Percentiles rank a stretch among this genome's conserved stretches.
These are phyloP conservation scores for Spiromastix sp. DNA, from an alignment of 2,329 filamentous ascomycete genomes.

Conservation along the genomic window DNA sequence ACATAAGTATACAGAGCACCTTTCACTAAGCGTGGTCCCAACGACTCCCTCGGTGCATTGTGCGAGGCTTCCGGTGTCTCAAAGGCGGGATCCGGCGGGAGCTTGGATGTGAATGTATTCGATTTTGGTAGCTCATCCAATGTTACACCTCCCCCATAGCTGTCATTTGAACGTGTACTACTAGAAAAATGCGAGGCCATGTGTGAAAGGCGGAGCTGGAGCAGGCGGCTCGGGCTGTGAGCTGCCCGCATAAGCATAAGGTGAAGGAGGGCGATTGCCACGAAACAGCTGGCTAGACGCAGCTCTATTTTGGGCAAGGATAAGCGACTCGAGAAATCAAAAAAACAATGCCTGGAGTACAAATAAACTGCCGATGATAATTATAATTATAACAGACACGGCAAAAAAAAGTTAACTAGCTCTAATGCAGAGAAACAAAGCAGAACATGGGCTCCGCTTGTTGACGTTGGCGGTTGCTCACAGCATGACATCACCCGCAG, in stretches of 20 bases:
- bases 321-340: no score
- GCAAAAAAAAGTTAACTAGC: no score
- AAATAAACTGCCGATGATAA: no score
- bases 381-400: no score
- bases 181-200: conserved; percentile 12
- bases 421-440: no score
- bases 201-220: conserved; percentile 7
- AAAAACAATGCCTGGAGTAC: no score
- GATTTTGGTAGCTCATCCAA: conserved; percentile 50
- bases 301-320: no score
- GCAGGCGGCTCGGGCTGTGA: background rate
- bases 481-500: no score
- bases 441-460: no score
- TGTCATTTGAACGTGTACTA: conserved; percentile 2
- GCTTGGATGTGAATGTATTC: conserved; percentile 52
- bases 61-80: conserved; percentile 76
- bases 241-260: conserved; percentile 10
- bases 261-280: no score
- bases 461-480: no score
- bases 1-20: conserved; percentile 85
- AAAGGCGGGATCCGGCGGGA: conserved; percentile 68
- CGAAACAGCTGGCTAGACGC: no score
- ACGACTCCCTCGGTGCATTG: conserved; percentile 62
- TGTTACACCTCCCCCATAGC: conserved; percentile 18
- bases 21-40: conserved; percentile 74